Conservation (phyloP, 2,329 filamentous ascomycete genomes). For the Fusarium sp. region DNA sequence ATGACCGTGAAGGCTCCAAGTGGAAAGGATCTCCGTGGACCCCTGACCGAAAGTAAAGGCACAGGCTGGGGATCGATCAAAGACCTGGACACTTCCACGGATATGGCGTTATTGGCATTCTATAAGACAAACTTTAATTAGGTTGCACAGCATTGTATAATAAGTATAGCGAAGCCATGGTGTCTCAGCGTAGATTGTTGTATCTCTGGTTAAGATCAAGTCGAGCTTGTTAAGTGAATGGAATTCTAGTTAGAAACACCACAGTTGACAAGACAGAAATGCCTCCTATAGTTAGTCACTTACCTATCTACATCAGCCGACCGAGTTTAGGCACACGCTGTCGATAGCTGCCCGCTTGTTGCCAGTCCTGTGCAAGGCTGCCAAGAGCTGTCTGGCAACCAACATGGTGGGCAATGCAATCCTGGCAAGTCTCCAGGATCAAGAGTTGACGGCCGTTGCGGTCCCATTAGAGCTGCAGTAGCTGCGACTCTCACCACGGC, state of each 20-base stretch:
- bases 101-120: not conserved
- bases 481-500: constrained; percentile 23
- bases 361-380: not conserved
- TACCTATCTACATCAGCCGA: constrained; percentile 53
- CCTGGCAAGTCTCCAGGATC: constrained; percentile 29
- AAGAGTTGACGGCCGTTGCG: not conserved
- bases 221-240: not conserved
- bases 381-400: constrained; percentile 18
- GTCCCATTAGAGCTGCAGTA: constrained; percentile 24
- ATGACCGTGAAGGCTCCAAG: constrained; percentile 47
- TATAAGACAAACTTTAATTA: constrained; percentile 12
- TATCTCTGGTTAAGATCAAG: not conserved
- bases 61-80: constrained; percentile 54
- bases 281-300: too few relatives aligned
- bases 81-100: not conserved
- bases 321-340: constrained; percentile 40
- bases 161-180: too few relatives aligned
- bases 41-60: constrained; percentile 49
- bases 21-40: constrained; percentile 46
- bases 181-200: not conserved
- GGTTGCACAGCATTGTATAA: not conserved
- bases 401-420: constrained; percentile 37
- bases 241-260: too few relatives aligned
- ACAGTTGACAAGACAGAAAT: too few relatives aligned
- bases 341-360: not conserved